Evolutionary conservation across 495 filamentous ascomycete genomes (phyloP).

Genomic region (Rusavskia elegans): DNA sequence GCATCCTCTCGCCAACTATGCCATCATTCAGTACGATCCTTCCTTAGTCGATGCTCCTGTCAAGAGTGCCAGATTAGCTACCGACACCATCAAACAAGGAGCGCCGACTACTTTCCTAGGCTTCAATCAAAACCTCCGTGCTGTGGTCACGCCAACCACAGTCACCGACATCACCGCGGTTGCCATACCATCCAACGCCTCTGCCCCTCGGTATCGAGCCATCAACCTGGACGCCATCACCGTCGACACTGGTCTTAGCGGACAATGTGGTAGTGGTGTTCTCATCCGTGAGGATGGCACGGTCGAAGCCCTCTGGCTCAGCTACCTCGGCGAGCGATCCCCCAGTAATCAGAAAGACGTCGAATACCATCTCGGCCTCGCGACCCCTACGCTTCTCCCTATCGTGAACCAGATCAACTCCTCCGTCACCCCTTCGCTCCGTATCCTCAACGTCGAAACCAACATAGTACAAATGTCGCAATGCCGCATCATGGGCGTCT

Average conservation of each 20-base stretch:
- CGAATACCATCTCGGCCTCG: conserved; percentile 90
- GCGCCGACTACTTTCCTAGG: conserved; percentile 90
- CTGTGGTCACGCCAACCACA: conserved; percentile 84
- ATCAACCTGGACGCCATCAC: conserved; percentile 97
- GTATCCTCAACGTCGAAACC: conserved; percentile 87
- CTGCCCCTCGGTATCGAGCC: conserved; percentile 84
- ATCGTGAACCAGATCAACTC: conserved; percentile 71
- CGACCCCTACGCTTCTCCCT: conserved; percentile 74
- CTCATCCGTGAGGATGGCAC: conserved; percentile 78
- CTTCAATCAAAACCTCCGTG: conserved; percentile 87
- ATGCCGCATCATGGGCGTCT: conserved; percentile 94
- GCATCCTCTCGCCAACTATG: conserved; percentile 97
- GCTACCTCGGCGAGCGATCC: conserved; percentile 81
- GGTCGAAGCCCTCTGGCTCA: conserved; percentile 90
- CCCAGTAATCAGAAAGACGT: conserved; percentile 69
- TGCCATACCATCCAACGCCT: conserved; percentile 81
- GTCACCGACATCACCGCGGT: conserved; percentile 97
- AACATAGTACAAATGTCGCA: conserved; percentile 94
- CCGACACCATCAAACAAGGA: conserved; percentile 69
- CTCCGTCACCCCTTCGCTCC: conserved; percentile 59
- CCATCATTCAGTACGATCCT: conserved; percentile 88
- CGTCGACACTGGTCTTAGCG: conserved; percentile 78
- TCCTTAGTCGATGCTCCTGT: conserved; percentile 85
- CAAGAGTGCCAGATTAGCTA: conserved; percentile 69
- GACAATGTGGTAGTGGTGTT: conserved; percentile 90